Percentiles rank a stretch among this genome's conserved stretches.
These are phyloP conservation scores for Aspergillus quadricinctus DNA, from an alignment of 2,329 filamentous ascomycete species.

Conservation along the genomic window DNA sequence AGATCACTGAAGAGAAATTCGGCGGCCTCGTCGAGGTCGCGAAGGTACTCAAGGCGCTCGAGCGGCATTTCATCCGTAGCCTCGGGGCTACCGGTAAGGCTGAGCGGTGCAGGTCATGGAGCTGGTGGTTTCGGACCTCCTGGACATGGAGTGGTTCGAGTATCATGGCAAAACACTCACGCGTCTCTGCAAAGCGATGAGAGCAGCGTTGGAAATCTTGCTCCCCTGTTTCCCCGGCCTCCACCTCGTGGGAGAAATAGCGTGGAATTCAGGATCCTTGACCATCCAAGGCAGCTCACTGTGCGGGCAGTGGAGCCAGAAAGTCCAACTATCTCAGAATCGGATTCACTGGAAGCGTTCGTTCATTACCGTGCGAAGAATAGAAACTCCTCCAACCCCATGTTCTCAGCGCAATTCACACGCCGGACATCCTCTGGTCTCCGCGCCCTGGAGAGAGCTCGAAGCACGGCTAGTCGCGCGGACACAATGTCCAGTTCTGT, in stretches of 20 bases:
- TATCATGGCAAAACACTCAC: constrained; percentile 37
- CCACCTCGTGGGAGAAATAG: constrained; percentile 24
- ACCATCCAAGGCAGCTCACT: constrained; percentile 26
- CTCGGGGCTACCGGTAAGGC: constrained; percentile 35
- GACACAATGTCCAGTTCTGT: constrained; percentile 32
- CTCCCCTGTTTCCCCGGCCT: constrained; percentile 34
- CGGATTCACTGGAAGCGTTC: constrained; percentile 36
- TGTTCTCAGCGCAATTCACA: constrained; percentile 34
- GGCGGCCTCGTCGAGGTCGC: constrained; percentile 32
- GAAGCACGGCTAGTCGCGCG: constrained; percentile 32
- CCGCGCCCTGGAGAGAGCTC: constrained; percentile 32
- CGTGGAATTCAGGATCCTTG: constrained; percentile 12
- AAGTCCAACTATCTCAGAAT: constrained; percentile 29
- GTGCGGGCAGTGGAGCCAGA: constrained; percentile 28
- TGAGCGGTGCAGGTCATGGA: constrained; percentile 41
- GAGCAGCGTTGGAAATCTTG: constrained; percentile 30
- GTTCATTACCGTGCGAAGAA: constrained; percentile 35
- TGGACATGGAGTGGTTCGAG: constrained; percentile 29
- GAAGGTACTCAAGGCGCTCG: constrained; percentile 33
- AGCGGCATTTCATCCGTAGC: constrained; percentile 36
- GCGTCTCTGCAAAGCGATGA: constrained; percentile 34
- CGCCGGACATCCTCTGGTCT: constrained; percentile 30
- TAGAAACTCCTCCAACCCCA: constrained; percentile 35
- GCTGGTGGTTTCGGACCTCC: constrained; percentile 36
- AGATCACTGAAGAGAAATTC: constrained; percentile 34